Base-by-base conservation (phyloP, 2,329 filamentous ascomycete genomes). In the Epicoccum nigrum region DNA sequence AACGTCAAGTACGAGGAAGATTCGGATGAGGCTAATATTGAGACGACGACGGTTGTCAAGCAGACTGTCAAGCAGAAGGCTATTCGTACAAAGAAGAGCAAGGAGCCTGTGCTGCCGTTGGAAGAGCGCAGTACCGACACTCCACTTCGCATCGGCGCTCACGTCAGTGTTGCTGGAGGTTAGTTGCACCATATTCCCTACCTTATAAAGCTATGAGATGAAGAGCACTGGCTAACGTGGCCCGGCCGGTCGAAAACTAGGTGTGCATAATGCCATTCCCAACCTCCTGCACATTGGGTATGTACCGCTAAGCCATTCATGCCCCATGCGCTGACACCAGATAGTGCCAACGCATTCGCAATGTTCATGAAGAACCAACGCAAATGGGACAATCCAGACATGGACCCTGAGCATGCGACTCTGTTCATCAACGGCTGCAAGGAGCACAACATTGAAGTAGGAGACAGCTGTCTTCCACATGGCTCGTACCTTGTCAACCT, bases 401-500 rank as follows among this genome's bases (percentile, higher is more conserved):
- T 99, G 4, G 81, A 87, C 20, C 74, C 84, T 31, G 85, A 88
- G 20, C 83, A 87, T 45, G 81, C 83, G 41, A 80, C 85, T 33
- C 81, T 85, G 31, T 99, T 97, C 76, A 83, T 83, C 48, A 79
- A 81, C 34, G 77, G 85, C 25, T 90, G 90, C 68, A 79, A 83
- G 42, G 77, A 86, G 41, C 85, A 93, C 70, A 77, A 78, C 41
- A 96, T 93, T 72, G 85, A 90, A 65, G 83, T 86, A 6, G 80
- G 79, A 49, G 83, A 84, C 90, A 74, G 84, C 92, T 65, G 85
- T 95, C 4, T 99, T 1, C 94, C 94, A 0, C 94, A 99, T 70
- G 94, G 94, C 27, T 96, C 90, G 1, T 99, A 99, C 72, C 87
- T 99, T 7, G 92, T 99, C 67, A 99, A 99, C 69, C 84, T 99